A percentile compares a stretch with the other conserved stretches of the same genome.
phyloP scores from a whole-genome alignment of 345 rosid species.

The Citrus glauca region DNA sequence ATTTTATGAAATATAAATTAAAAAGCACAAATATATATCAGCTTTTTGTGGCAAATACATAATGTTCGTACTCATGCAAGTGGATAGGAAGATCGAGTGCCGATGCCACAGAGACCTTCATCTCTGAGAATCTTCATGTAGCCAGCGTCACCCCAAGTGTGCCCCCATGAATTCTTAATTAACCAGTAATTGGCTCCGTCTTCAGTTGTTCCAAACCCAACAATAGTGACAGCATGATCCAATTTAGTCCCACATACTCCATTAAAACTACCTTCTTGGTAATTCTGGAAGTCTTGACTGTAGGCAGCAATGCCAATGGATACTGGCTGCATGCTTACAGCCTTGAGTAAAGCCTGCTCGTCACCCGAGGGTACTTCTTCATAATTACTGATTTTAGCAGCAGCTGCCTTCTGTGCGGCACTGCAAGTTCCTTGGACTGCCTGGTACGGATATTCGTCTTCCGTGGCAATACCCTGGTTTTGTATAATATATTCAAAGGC shows the following conservation, averaged over 20 bases:
- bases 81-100: neutral
- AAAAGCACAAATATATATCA: too few relatives aligned
- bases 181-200: constrained; percentile 45
- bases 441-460: neutral
- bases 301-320: constrained; percentile 22
- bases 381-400: neutral
- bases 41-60: too few relatives aligned
- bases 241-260: constrained; percentile 18
- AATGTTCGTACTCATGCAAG: neutral
- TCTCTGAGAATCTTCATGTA: constrained; percentile 45
- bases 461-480: neutral
- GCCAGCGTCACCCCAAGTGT: constrained; percentile 47
- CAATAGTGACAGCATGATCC: constrained; percentile 38
- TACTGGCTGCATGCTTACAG: constrained; percentile 46
- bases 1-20: too few relatives aligned
- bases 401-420: neutral
- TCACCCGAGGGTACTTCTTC: constrained; percentile 39
- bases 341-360: constrained; percentile 24
- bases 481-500: constrained; percentile 26
- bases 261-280: constrained; percentile 28
- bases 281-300: constrained; percentile 1
- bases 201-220: constrained; percentile 39
- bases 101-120: neutral
- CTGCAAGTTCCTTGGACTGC: neutral
- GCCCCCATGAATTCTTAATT: constrained; percentile 54